These are phyloP conservation scores for Lepraria neglecta DNA, from an alignment of 495 filamentous ascomycete species.

Conservation along the genomic window DNA sequence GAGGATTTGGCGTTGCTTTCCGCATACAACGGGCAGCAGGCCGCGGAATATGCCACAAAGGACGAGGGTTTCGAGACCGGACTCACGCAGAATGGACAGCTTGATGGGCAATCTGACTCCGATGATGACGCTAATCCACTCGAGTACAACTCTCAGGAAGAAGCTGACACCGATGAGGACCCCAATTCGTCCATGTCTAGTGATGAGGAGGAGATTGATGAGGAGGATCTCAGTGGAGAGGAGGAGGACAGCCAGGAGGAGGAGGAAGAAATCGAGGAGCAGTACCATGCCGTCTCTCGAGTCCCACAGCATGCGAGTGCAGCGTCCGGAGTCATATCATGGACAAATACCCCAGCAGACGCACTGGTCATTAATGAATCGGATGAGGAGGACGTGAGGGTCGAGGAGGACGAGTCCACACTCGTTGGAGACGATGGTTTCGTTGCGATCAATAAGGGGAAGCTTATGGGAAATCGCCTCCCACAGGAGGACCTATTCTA, in stretches of 20 bases:
- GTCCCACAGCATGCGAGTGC: neutral
- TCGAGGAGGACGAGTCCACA: neutral
- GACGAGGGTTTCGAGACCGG: too few species aligned
- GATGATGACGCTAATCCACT: too few species aligned
- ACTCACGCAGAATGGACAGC: too few species aligned
- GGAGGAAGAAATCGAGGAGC: neutral
- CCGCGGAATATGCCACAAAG: too few species aligned
- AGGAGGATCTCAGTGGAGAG: slow-evolving; percentile 45
- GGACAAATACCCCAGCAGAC: slow-evolving; percentile 19
- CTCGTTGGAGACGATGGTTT: slow-evolving; percentile 12
- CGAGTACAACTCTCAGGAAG: neutral
- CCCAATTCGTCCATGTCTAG: too few species aligned
- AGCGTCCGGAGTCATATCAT: slow-evolving; percentile 7
- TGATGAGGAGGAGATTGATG: slow-evolving; percentile 25
- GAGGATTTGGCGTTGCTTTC: too few species aligned
- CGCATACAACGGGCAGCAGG: too few species aligned
- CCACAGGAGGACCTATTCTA: too few species aligned
- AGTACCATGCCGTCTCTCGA: too few species aligned
- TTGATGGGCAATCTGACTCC: too few species aligned
- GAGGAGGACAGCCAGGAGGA: slow-evolving; percentile 12
- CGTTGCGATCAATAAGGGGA: neutral
- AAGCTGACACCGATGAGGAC: slow-evolving; percentile 8
- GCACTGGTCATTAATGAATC: slow-evolving; percentile 14
- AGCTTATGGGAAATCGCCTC: too few species aligned
- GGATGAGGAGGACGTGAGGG: slow-evolving; percentile 13